phyloP scores from a whole-genome alignment of 257 asterid species.

The Linderniella brevidens region DNA sequence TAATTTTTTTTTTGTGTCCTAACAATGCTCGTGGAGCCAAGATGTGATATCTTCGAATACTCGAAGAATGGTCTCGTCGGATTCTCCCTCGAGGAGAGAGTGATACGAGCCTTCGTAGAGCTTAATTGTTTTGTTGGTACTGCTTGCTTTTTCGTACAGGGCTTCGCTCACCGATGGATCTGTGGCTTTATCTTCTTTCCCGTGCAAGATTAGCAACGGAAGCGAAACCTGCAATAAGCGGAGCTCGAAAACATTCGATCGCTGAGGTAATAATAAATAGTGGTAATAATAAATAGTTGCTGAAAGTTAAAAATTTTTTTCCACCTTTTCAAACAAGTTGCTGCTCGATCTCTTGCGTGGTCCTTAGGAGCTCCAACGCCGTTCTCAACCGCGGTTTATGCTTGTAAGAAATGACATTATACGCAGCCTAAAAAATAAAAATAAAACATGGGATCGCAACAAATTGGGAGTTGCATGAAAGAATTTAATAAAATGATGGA shows the following conservation, averaged over 20 bases:
- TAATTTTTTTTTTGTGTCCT: too few species aligned
- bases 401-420: conserved; percentile 53
- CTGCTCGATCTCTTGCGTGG: conserved; percentile 59
- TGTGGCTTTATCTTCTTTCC: conserved; percentile 57
- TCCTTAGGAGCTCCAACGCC: conserved; percentile 62
- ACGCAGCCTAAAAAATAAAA: conserved; percentile 25
- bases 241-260: too few species aligned
- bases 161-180: conserved; percentile 56
- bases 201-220: conserved; percentile 72
- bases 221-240: conserved; percentile 39
- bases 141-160: conserved; percentile 48
- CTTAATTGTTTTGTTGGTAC: conserved; percentile 36
- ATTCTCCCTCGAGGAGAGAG: conserved; percentile 48
- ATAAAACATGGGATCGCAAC: too few species aligned
- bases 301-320: too few species aligned
- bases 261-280: too few species aligned
- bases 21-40: conserved; percentile 43
- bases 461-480: too few species aligned
- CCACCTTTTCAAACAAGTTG: conserved; percentile 59
- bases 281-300: too few species aligned
- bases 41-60: conserved; percentile 38
- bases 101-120: conserved; percentile 34
- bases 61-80: conserved; percentile 32
- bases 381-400: conserved; percentile 80
- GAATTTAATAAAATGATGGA: background rate